Evolutionary conservation across 768 basidiomycete species (phyloP), one percentile per base, ranked within the genome.

Genomic region (Leccinum arenicola): DNA sequence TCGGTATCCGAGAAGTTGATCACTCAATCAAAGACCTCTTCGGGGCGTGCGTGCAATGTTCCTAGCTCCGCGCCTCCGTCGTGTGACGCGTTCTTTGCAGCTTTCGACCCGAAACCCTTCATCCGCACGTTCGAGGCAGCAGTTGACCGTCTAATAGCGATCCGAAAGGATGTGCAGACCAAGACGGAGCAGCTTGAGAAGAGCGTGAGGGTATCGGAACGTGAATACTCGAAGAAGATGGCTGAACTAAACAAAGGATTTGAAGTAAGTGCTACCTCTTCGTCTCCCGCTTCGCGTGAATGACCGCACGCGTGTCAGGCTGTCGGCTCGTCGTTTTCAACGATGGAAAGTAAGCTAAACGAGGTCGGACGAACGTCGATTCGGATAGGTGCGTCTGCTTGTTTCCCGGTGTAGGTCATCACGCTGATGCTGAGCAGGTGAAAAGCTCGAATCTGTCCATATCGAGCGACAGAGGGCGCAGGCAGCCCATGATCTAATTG

Each of bases 141-240:
- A 0, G 87, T 98, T 11, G 95, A 97, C 75, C 85, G 82, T 55
- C 82, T 99, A 35, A 89, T 99, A 61, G 81, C 86, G 1, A 81
- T 97, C 15, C 84, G 96, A 48, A 91, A 89, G 67, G 90, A 97
- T 74, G 92, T 98, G 7, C 94, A 98, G 62, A 77, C 85, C 23
- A 89, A 89, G 74, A 95, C 93, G 0, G 90, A 94, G 71, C 88
- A 90, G 68, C 88, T 96, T 79, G 96, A 98, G 77, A 91, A 91
- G 77, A 88, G 86, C 64, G 95, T 98, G 14, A 79, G 88, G 50
- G 82, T 88, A 0, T 87, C 94, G 3, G 96, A 98, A 74, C 76
- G 94, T 61, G 95, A 97, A 65, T 99, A 98, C 74, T 91, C 93
- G 3, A 92, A 89, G 77, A 91, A 92, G 73, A 91, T 98, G 83